These are phyloP conservation scores for Gynostemma pentaphyllum DNA, from an alignment of 306 rosid genomes.

Conservation along the genomic window DNA sequence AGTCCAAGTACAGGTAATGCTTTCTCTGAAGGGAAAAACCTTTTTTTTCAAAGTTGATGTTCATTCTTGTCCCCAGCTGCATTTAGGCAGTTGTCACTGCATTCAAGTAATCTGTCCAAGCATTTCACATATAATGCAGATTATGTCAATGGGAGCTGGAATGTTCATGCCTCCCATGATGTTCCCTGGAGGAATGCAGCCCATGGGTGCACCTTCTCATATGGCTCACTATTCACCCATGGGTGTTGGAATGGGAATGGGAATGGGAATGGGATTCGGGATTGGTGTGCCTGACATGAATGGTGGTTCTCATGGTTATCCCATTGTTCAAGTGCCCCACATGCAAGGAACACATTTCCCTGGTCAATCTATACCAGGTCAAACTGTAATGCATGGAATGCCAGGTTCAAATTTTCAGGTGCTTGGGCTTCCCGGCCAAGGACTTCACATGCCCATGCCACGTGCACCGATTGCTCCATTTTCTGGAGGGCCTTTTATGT, in stretches of 20 bases:
- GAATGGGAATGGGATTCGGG: constrained; percentile 69
- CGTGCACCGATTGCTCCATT: constrained; percentile 27
- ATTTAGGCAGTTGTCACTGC: not conserved
- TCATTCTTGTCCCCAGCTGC: constrained; percentile 1
- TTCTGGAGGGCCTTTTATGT: constrained; percentile 42
- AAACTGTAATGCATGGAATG: constrained; percentile 44
- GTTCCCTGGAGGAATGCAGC: constrained; percentile 66
- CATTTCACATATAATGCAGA: constrained; percentile 33
- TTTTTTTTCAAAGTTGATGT: not conserved
- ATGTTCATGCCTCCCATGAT: constrained; percentile 72
- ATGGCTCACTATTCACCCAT: constrained; percentile 47
- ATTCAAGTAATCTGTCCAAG: not conserved
- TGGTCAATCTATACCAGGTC: constrained; percentile 40
- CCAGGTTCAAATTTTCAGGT: constrained; percentile 49
- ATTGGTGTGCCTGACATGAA: constrained; percentile 67
- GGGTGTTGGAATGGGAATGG: constrained; percentile 63
- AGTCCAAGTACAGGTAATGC: constrained; percentile 64
- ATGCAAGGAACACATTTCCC: constrained; percentile 73
- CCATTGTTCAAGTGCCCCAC: constrained; percentile 64
- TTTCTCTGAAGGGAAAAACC: not conserved
- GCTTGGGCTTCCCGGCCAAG: constrained; percentile 63
- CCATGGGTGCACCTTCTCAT: constrained; percentile 56
- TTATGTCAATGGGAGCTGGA: constrained; percentile 88
- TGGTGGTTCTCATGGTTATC: constrained; percentile 47
- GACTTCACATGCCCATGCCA: constrained; percentile 48